These are phyloP conservation scores for Colletotrichum chlorophyti DNA, from an alignment of 2,329 filamentous ascomycete species.

Conservation along the genomic window DNA sequence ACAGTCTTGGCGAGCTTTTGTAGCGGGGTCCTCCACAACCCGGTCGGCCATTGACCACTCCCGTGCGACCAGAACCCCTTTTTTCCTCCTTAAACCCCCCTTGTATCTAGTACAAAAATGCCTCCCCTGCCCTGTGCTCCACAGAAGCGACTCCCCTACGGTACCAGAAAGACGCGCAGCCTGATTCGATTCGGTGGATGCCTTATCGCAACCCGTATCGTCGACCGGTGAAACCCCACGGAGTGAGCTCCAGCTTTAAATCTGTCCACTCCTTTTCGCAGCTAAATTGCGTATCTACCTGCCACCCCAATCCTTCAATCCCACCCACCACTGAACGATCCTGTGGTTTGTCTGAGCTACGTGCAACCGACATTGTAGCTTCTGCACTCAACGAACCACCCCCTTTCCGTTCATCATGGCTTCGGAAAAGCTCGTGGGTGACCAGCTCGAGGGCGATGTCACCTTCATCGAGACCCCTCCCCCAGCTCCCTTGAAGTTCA, in stretches of 20 bases:
- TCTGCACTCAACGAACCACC: neutral
- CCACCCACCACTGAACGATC: too few species aligned
- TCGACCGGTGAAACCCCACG: slow-evolving; percentile 4
- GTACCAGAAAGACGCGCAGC: slow-evolving; percentile 12
- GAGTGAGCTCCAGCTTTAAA: slow-evolving; percentile 26
- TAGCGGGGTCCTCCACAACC: neutral
- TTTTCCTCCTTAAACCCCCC: slow-evolving; percentile 11
- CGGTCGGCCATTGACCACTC: neutral
- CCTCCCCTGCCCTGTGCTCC: too few species aligned
- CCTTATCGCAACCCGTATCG: slow-evolving; percentile 2
- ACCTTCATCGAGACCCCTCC: slow-evolving; percentile 51
- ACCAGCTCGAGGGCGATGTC: slow-evolving; percentile 44
- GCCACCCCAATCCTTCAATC: neutral
- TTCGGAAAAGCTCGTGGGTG: slow-evolving; percentile 30
- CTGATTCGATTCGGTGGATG: slow-evolving; percentile 4
- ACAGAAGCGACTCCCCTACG: too few species aligned
- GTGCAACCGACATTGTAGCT: neutral
- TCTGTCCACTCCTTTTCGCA: slow-evolving; percentile 25
- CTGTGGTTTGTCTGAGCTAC: slow-evolving; percentile 1
- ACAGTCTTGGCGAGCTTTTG: slow-evolving; percentile 11
- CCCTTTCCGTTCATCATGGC: slow-evolving; percentile 25
- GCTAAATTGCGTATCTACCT: slow-evolving; percentile 5
- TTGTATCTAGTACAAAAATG: too few species aligned
- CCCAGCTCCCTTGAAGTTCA: slow-evolving; percentile 62
- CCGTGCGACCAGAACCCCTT: slow-evolving; percentile 4